These are phyloP conservation scores for Paramecium tetraurelia DNA, from an alignment of 73 alveolate species.

Conservation along the genomic window DNA sequence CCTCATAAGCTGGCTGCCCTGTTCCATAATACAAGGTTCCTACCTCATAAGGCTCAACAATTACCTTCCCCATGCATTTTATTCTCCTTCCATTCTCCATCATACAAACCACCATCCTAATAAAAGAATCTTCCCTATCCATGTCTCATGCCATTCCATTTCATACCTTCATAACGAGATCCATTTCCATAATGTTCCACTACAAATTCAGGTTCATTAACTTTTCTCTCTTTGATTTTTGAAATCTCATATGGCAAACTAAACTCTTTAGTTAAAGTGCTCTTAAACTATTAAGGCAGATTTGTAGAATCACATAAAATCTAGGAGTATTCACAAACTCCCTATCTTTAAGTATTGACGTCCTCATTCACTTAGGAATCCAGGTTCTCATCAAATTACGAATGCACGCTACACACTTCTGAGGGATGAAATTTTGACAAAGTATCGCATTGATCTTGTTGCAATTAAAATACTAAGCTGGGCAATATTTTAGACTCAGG, in stretches of 20 bases:
- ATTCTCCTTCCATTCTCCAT: conserved; percentile 63
- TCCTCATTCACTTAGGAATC: background rate
- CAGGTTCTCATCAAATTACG: background rate
- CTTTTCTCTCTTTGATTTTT: background rate
- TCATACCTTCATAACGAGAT: conserved; percentile 57
- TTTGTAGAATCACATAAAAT: conserved; percentile 16
- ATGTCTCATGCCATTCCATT: conserved; percentile 59
- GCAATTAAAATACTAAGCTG: background rate
- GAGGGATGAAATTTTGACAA: background rate
- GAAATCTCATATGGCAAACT: conserved; percentile 16
- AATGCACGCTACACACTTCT: background rate
- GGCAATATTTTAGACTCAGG: background rate
- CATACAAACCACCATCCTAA: conserved; percentile 63
- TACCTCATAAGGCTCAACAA: background rate
- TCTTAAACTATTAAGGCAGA: background rate
- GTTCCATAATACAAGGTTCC: conserved; percentile 52
- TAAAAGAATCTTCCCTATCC: conserved; percentile 60
- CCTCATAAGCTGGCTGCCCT: conserved; percentile 62
- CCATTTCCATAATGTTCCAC: conserved; percentile 57
- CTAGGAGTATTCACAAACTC: background rate
- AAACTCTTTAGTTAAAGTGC: background rate
- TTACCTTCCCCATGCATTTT: conserved; percentile 63
- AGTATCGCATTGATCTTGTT: background rate
- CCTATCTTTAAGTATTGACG: background rate
- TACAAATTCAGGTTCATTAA: conserved; percentile 14